Base-by-base conservation (phyloP, 495 filamentous ascomycete genomes). In the Annulohypoxylon moriforme region DNA sequence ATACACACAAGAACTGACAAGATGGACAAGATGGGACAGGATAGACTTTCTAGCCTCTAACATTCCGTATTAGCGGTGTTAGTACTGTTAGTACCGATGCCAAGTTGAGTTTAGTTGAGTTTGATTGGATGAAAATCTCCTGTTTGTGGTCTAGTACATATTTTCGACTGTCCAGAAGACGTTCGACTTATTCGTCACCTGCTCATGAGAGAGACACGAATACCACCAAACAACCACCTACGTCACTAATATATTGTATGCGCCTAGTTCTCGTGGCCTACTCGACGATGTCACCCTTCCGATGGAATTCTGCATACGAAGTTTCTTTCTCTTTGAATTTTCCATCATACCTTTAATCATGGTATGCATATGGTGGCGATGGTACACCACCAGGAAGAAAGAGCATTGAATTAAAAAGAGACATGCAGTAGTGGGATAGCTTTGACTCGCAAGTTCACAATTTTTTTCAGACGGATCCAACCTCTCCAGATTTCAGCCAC, bases 401-500 rank as follows among this genome's bases (percentile, higher is more conserved):
- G 38, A 66, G 6, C 27, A 29, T 6, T 29, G 27, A 6, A 33
- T 40, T 14, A 42, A 52, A 29, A 49, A 38, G 27, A 49, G 47
- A 52, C 47, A 52, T 52, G 53, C 38, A 66, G 59, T 36, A 66
- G 34, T 14, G 47, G 25, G 50, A 58, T 10, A 11, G 9, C 36
- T 62, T 53, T 52, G 29, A 62, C 52, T 65, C 38, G 36, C 60
- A 53, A 33, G 24, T 47, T 52, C 53, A 53, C 33, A 16, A 38
- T 52, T 36, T 56, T 57, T 58, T 57, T 25, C 46, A 56, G 50
- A 66, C 16, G 71, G 61, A 69, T 69, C 71, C 55, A 55, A 61
- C 31, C 65, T 18, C 66, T 27, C 27, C 22, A 36, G 27, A 16
- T 52, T 65, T 67, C 65, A 73, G 71, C 71, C 71, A 73, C 71